Base-by-base conservation (phyloP, 1,139 yeast species). In the Saccharomyces hybrid region DNA sequence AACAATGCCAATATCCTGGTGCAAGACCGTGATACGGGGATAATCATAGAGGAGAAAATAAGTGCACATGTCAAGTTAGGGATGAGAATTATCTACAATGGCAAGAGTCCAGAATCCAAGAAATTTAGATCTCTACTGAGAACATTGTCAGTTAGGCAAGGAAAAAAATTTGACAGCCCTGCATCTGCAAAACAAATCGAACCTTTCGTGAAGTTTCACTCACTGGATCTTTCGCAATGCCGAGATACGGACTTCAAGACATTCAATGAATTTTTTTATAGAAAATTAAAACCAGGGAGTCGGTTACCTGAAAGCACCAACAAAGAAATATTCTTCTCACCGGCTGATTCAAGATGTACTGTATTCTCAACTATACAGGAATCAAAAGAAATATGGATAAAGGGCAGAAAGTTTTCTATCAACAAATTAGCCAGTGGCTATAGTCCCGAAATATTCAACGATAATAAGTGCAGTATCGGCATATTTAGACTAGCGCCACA, bases 401-500 rank as follows among this genome's bases (percentile, higher is more conserved):
- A 93, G 66, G 97, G 98, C 16, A 75, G 82, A 16, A 83, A 81
- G 51, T 93, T 93, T 69, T 80, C 91, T 0, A 69, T 91, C 19
- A 73, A 77, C 4, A 82, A 88, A 61, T 73, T 93, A 19, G 44
- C 78, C 81, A 63, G 86, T 81, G 53, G 55, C 14, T 62, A 64
- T 52, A 56, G 56, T 28, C 84, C 79, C 24, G 72, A 73, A 9
- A 68, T 76, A 2, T 79, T 75, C 60, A 77, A 78, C 50, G 73
- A 80, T 41, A 84, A 91, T 49, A 74, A 88, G 0, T 61, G 64
- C 29, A 65, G 69, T 41, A 71, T 91, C 53, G 93, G 88, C 0
- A 81, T 91, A 3, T 91, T 91, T 71, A 74, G 99, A 56, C 73
- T 93, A 50, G 98, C 99, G 0, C 99, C 99, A 0, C 99, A 93